Evolutionary conservation across 2,329 filamentous ascomycete species (phyloP), one percentile per base, ranked within the genome.

Genomic region (Akanthomyces lecanii): DNA sequence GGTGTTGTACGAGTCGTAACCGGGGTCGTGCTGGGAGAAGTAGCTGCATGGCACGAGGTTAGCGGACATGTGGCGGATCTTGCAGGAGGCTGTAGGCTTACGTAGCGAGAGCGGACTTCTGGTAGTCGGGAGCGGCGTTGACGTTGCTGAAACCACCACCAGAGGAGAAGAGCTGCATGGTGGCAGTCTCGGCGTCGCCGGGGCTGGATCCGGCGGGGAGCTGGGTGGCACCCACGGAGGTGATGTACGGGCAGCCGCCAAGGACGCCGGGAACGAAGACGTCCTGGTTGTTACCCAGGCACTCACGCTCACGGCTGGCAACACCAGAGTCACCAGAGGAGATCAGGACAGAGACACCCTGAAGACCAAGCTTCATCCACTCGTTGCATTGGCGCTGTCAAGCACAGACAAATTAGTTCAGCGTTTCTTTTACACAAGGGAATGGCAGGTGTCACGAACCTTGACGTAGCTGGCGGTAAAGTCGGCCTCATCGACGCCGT

Each of bases 191-290:
- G 79, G 74, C 67, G 77, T 80, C 33, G 78, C 79, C 64, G 8
- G 30, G 25, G 1, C 75, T 75, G 10, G 74, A 75, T 16, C 74
- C 74, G 57, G 73, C 72, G 40, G 71, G 69, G 30, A 83, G 73
- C 68, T 81, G 74, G 0, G 82, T 83, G 16, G 80, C 80, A 50
- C 81, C 81, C 4, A 83, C 80, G 4, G 78, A 74, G 0, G 79
- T 81, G 33, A 83, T 71, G 68, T 78, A 6, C 77, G 81, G 65
- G 78, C 67, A 82, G 79, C 8, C 63, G 65, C 4, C 78, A 74
- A 40, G 72, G 68, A 1, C 71, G 65, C 67, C 78, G 77, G 69
- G 78, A n/a, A 68, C 72, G 61, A 73, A 69, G 42, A 70, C 60
- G 65, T 61, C 25, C n/a, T 51, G 38, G 52, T 57, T 38, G 30